Evolutionary conservation across 2,329 filamentous ascomycete species (phyloP), one percentile per base, ranked within the genome.

Genomic region (Trematosphaeria pertusa): DNA sequence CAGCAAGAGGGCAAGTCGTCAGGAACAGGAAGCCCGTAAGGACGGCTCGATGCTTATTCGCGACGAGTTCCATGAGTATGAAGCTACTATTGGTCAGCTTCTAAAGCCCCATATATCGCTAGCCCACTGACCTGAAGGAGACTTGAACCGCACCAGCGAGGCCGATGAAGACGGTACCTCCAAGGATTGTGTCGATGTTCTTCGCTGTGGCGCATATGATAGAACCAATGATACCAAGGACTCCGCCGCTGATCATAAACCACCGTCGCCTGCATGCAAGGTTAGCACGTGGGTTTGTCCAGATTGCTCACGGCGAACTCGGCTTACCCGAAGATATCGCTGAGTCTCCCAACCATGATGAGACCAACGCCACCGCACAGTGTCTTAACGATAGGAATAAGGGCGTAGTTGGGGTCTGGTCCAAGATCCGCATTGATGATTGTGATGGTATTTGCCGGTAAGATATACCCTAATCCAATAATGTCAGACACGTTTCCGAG

Each of bases 391-490:
- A 49, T 41, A 14, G 50, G 50, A 36, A 53, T 56, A n/a, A 50
- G 40, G 6, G 50, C 50, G 21, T 48, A 55, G 22, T 58, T 58
- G 7, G 48, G 53, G 41, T 56, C 44, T 6, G 53, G 50, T 14
- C 54, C 54, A 15, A 57, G 22, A 33, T 54, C 51, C 10, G 48
- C 51, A 38, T 56, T 54, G 26, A 54, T 54, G 22, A 51, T 45
- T 17, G 52, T 49, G 17, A 56, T 52, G 22, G 46, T 50, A 20
- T 56, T 52, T 3, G 45, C 50, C 4, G 52, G 49, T 8, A 56
- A 26, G 20, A 52, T 37, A 19, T 54, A 52, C 11, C 51, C 51
- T 54, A 21, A 2, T 6, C 10, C 15, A 10, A 22, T 5, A 17
- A 17, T 37, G 8, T 22, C 20, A n/a, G 19, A 43, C n/a, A 24